These are phyloP conservation scores for Amphibolis antarctica DNA, from an alignment of 106 monocot genomes.

Conservation along the genomic window DNA sequence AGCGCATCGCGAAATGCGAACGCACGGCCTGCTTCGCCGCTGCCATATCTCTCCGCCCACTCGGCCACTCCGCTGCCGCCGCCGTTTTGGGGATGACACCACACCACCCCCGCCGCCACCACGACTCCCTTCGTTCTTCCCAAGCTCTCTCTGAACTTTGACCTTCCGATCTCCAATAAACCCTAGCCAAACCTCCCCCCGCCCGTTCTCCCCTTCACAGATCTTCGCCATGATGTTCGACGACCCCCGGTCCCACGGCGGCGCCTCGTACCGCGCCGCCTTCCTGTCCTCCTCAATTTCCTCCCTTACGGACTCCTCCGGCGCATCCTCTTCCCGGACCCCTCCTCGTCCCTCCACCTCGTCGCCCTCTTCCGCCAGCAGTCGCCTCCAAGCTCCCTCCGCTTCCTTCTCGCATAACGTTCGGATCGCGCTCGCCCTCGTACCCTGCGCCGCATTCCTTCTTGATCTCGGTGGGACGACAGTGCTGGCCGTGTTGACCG, in stretches of 20 bases:
- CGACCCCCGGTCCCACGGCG: conserved; percentile 8
- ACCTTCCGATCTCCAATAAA: not conserved
- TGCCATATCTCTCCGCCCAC: too few species aligned
- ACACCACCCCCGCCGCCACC: not conserved
- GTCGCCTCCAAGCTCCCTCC: conserved; percentile 3
- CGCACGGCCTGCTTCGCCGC: too few species aligned
- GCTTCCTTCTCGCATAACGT: conserved; percentile 45
- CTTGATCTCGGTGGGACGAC: conserved; percentile 69
- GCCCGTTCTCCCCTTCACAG: not conserved
- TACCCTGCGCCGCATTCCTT: conserved; percentile 68
- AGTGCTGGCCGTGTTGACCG: conserved; percentile 36
- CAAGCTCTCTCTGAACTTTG: not conserved
- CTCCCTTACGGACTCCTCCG: not conserved
- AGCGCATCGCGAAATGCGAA: too few species aligned
- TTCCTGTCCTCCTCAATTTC: not conserved
- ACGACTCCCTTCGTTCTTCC: not conserved
- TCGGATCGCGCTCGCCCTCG: conserved; percentile 57
- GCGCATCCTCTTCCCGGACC: conserved; percentile 14
- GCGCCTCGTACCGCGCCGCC: not conserved
- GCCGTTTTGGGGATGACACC: too few species aligned
- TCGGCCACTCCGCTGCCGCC: too few species aligned
- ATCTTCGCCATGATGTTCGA: conserved; percentile 16
- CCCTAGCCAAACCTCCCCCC: not conserved
- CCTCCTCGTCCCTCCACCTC: conserved; percentile 18
- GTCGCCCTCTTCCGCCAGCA: conserved; percentile 2